Percentiles rank a stretch among this genome's conserved stretches.
Evolutionary conservation across 768 basidiomycete genomes (phyloP).

Genomic region (Candolleomyces eurysporus): DNA sequence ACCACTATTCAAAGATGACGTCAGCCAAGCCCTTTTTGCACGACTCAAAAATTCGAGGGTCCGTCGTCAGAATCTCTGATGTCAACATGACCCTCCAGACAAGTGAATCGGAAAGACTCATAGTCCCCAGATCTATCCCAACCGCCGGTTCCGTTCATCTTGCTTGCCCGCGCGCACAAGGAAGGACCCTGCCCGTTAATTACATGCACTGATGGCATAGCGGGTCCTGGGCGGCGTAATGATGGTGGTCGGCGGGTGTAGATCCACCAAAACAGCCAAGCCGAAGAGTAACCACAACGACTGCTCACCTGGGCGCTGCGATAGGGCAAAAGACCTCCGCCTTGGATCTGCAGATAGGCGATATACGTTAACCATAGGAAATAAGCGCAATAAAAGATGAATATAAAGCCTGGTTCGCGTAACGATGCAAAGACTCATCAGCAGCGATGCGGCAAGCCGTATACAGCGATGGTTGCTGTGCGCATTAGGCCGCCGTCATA

Average conservation of each 20-base stretch:
- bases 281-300: constrained; percentile 12
- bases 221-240: neutral
- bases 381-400: neutral
- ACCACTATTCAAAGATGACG: constrained; percentile 35
- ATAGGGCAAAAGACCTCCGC: constrained; percentile 90
- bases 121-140: neutral
- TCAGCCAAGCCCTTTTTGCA: constrained; percentile 6
- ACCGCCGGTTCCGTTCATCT: neutral
- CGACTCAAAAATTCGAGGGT: neutral
- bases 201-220: neutral
- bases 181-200: neutral
- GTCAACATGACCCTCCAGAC: neutral
- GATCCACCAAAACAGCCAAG: neutral
- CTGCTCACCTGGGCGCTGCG: constrained; percentile 76
- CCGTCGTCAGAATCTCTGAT: neutral
- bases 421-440: no score
- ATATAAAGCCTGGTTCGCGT: no score
- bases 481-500: no score
- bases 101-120: no score
- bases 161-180: neutral
- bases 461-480: no score
- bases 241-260: neutral
- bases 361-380: neutral
- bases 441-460: no score
- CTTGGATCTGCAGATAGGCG: constrained; percentile 43